Conservation (phyloP, 179 eudicot genomes). For the Gypsophila paniculata region DNA sequence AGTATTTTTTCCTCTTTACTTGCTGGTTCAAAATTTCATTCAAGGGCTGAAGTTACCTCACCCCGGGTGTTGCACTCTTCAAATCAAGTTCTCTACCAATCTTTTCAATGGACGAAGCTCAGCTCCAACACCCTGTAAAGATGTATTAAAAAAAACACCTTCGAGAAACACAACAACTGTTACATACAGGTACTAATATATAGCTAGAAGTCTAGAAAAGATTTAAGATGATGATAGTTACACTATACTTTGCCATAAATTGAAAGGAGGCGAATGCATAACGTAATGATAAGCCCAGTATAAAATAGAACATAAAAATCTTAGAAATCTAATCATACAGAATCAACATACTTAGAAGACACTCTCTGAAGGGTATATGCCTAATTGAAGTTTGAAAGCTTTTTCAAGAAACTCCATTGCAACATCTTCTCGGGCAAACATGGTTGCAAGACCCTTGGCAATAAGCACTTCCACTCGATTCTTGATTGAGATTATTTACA, state of each 20-base stretch:
- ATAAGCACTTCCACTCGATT: constrained; percentile 54
- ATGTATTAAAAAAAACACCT: constrained; percentile 7
- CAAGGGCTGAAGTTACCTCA: constrained; percentile 50
- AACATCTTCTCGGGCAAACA: constrained; percentile 40
- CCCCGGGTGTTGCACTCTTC: constrained; percentile 75
- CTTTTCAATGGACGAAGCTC: constrained; percentile 70
- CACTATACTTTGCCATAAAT: no score
- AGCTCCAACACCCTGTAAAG: constrained; percentile 64
- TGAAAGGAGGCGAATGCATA: no score
- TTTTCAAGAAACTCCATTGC: constrained; percentile 50
- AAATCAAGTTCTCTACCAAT: constrained; percentile 72
- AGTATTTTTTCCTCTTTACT: background rate
- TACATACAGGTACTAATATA: no score
- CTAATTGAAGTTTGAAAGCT: constrained; percentile 62
- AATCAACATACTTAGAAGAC: constrained; percentile 54
- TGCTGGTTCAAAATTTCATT: constrained; percentile 9
- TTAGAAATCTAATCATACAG: constrained; percentile 3
- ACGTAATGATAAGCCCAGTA: background rate
- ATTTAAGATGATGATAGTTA: no score
- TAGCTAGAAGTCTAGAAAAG: background rate
- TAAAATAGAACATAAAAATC: background rate
- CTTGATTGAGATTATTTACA: no score
- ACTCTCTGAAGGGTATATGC: constrained; percentile 86
- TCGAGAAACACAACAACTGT: background rate
- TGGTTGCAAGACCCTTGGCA: constrained; percentile 43